Evolutionary conservation across 768 basidiomycete genomes (phyloP), one percentile per base, ranked within the genome.

Genomic region (Tricholomella constricta): DNA sequence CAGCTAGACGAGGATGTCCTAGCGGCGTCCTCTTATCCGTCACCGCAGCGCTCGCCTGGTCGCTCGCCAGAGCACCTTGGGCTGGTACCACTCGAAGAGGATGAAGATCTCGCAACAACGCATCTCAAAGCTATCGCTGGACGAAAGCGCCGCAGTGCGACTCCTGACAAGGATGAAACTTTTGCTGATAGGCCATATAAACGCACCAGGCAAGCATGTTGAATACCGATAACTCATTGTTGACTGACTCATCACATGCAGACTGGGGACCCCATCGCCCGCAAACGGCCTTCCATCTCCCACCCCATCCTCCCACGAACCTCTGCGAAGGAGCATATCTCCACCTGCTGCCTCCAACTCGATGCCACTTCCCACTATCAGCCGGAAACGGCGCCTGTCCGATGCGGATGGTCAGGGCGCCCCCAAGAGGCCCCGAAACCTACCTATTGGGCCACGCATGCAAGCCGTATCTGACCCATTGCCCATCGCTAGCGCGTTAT

Each of bases 351-450:
- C 58, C 6, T 8, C 46, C 14, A 11, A 47, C 37, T 19, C 27
- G 12, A 10, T 9, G 17, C 27, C 37, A 31, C 48, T 47, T 4
- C 41, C 45, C 20, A 17, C 20, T 14, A 44, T 45, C 17, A 68
- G 56, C 19, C 68, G 72, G 9, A 77, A 77, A 58, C 71, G 76
- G 22, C 65, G 69, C 1, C 52, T 74, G 15, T 78, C 75, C 2
- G 69, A 74, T 8, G 50, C 61, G 1, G 68, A 65, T 10, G 37
- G 40, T 2, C 34, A 57, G 1, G 22, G 37, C 2, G 25, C 51
- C 32, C 34, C 64, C 1, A 74, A 74, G 34, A 65, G 65, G n/a
- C 64, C 67, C 0, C 51, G 64, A 4, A 55, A 48, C 29, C 54
- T 64, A 1, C 22, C 45, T 20, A 17, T 25, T 6, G 51, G 48